Percentiles rank a stretch among this genome's conserved stretches.
These are phyloP conservation scores for Alternaria panax DNA, from an alignment of 2,329 filamentous ascomycete genomes.

Conservation along the genomic window DNA sequence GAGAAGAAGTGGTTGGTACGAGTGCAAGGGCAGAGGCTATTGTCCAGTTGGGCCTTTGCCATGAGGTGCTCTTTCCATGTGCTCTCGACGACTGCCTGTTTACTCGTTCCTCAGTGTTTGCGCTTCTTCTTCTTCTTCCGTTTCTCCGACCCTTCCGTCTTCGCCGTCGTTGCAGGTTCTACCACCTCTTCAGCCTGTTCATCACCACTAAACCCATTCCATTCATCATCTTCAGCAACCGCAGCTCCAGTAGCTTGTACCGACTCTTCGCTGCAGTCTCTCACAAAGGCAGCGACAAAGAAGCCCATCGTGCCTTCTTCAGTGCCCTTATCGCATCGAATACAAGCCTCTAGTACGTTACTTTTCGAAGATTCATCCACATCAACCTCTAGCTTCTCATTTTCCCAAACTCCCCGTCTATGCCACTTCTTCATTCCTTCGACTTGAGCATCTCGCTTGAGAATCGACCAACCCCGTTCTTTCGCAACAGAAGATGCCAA, in stretches of 20 bases:
- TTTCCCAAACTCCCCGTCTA: constrained; percentile 62
- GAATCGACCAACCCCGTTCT: constrained; percentile 76
- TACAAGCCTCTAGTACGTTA: constrained; percentile 73
- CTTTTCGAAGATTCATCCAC: constrained; percentile 44
- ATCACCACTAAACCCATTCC: constrained; percentile 54
- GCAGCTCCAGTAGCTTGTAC: constrained; percentile 1
- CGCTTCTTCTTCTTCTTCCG: constrained; percentile 35
- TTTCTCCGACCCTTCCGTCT: constrained; percentile 4
- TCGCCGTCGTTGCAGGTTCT: background rate
- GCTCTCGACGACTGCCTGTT: background rate
- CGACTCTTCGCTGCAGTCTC: constrained; percentile 53
- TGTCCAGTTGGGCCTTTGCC: background rate
- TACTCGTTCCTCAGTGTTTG: constrained; percentile 12
- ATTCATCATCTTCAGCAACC: constrained; percentile 49
- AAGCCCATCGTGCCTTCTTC: constrained; percentile 91
- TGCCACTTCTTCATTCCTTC: constrained; percentile 78
- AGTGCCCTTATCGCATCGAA: constrained; percentile 82
- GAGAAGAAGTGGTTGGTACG: background rate
- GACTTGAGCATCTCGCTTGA: constrained; percentile 75
- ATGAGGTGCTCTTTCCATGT: background rate
- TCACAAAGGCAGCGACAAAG: constrained; percentile 87
- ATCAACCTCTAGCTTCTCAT: constrained; percentile 45
- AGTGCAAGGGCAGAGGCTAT: background rate
- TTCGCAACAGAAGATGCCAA: constrained; percentile 72
- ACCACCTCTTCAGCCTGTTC: constrained; percentile 18